phyloP scores from a whole-genome alignment of 140 eudicot genomes.

The Ambrosia hybrid region DNA sequence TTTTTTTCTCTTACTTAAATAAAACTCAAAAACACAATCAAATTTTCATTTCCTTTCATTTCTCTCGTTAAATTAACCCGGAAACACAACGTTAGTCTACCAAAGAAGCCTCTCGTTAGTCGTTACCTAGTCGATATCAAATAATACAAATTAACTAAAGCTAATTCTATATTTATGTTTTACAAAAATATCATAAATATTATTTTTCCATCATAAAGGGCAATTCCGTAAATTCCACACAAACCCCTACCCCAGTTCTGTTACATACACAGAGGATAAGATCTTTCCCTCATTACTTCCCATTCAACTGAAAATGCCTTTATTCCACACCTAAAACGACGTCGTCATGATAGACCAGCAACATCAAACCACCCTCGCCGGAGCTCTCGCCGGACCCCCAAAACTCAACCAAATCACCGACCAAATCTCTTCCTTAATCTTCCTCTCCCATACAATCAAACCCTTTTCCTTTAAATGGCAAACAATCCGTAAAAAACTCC shows the following conservation, averaged over 20 bases:
- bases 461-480: constrained; percentile 73
- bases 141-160: no score
- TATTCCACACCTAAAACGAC: neutral
- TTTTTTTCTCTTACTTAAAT: no score
- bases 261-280: constrained; percentile 17
- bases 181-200: neutral
- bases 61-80: no score
- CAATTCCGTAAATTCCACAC: neutral
- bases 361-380: constrained; percentile 9
- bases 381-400: constrained; percentile 21
- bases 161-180: neutral
- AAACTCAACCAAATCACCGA: constrained; percentile 41
- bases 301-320: constrained; percentile 10
- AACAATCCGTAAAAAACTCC: constrained; percentile 51
- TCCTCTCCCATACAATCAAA: constrained; percentile 62
- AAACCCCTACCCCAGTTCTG: neutral
- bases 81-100: no score
- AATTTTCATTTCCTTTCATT: no score
- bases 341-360: constrained; percentile 38
- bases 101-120: no score
- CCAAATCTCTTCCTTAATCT: constrained; percentile 45
- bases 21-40: no score
- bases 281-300: neutral
- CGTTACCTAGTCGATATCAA: no score
- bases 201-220: neutral